Evolutionary conservation across 73 alveolate species (phyloP).

Genomic region (Stentor roeselii): DNA sequence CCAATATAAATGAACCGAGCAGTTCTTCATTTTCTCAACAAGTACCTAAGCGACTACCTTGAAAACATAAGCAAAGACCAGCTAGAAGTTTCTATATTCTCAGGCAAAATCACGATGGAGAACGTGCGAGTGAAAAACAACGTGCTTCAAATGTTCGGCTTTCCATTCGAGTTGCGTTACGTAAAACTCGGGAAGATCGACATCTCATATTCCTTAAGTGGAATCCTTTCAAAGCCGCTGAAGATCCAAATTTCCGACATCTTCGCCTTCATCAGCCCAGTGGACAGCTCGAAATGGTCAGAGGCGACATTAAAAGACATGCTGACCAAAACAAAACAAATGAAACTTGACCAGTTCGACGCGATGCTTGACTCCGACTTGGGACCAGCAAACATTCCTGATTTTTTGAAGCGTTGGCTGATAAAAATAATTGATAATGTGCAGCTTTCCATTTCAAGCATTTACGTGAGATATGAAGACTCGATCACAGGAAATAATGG

Average conservation of each 20-base stretch:
- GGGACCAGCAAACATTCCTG: not conserved
- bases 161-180: not conserved
- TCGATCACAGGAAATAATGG: not conserved
- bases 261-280: not conserved
- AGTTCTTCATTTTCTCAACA: too few species aligned
- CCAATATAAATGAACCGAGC: slow-evolving; percentile 2
- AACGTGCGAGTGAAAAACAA: not conserved
- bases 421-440: not conserved
- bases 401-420: not conserved
- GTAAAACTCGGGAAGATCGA: not conserved
- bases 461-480: not conserved
- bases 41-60: not conserved
- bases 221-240: not conserved
- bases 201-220: not conserved
- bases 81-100: not conserved
- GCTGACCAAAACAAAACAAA: not conserved
- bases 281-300: not conserved
- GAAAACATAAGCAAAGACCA: not conserved
- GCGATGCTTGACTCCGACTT: not conserved
- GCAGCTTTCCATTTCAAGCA: not conserved
- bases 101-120: not conserved
- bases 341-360: not conserved
- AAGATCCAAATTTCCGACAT: not conserved
- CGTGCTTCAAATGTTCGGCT: not conserved
- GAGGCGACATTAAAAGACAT: not conserved